Evolutionary conservation across 2,329 filamentous ascomycete species (phyloP), one percentile per base, ranked within the genome.

Genomic region (Teratosphaeriaceae sp.): DNA sequence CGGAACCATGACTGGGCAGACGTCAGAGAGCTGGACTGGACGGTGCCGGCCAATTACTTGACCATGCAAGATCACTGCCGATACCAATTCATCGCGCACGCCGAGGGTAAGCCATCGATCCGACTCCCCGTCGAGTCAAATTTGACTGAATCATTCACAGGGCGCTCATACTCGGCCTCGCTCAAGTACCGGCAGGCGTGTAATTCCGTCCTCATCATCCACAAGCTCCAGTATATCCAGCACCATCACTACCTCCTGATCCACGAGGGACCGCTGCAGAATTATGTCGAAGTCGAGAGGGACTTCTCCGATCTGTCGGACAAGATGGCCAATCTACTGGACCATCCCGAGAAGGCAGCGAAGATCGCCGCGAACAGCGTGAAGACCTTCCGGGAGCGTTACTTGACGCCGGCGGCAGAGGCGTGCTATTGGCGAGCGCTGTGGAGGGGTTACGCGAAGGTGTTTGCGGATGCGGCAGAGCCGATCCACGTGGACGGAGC

Each of bases 1-100:
- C 41, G 50, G 12, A 49, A 45, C 19, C 63, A 68, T 46, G 58
- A 59, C 29, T 76, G 73, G 73, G 66, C 69, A 1, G 70, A 68
- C 42, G 66, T 76, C 15, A 50, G 56, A 31, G 54, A 44, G 19
- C 48, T 63, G 2, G 49, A 54, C 39, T 50, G 55, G 37, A 49
- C 50, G 23, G 45, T 52, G 20, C 38, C 44, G 2, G 24, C 34
- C 9, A 45, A 45, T 11, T 40, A 48, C n/a, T 24, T 52, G 5
- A 33, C 44, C n/a, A 57, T 60, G 52, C 51, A 52, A 16, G 56
- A 61, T 23, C 58, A 61, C 42, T 61, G 58, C 50, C 49, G 47
- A 26, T 60, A 60, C 45, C 52, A 55, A 36, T 61, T 58, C 33
- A 51, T 56, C 6, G 58, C 57, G 20, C 57, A 61, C 15, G 62